Conservation (phyloP, 352 stramenopile genomes). For the Peronospora farinosa region DNA sequence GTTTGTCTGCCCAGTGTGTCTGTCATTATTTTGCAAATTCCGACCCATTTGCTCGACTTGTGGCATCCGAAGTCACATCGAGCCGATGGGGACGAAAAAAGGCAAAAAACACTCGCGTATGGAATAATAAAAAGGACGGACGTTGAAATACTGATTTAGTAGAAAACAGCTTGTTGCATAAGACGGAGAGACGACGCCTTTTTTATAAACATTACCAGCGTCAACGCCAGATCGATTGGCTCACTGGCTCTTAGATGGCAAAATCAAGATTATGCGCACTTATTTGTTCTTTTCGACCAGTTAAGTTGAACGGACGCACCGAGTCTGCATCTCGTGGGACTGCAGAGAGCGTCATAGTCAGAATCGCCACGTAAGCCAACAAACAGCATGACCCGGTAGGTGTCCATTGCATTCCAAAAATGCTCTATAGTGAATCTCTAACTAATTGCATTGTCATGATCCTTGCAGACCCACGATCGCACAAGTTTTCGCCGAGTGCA, state of each 20-base stretch:
- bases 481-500: constrained; percentile 58
- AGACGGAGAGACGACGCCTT: no score
- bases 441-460: not conserved
- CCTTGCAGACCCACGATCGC: constrained; percentile 51
- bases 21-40: constrained; percentile 86
- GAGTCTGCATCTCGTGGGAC: not conserved
- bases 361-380: constrained; percentile 19
- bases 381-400: constrained; percentile 30
- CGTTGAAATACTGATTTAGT: not conserved
- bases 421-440: not conserved
- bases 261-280: constrained; percentile 29
- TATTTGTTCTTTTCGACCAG: constrained; percentile 16
- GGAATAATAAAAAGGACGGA: constrained; percentile 16
- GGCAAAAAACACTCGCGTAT: constrained; percentile 39
- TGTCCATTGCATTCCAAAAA: not conserved
- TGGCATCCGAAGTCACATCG: constrained; percentile 76
- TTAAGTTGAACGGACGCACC: not conserved
- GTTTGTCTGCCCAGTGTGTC: constrained; percentile 82
- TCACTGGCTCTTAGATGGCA: constrained; percentile 4
- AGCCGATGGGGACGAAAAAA: constrained; percentile 57
- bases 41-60: constrained; percentile 84
- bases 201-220: constrained; percentile 16
- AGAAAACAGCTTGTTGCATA: no score
- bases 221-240: constrained; percentile 22
- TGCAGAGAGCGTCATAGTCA: constrained; percentile 10